phyloP scores from a whole-genome alignment of 208 protist species.

The Leptomonas pyrrhocoris region DNA sequence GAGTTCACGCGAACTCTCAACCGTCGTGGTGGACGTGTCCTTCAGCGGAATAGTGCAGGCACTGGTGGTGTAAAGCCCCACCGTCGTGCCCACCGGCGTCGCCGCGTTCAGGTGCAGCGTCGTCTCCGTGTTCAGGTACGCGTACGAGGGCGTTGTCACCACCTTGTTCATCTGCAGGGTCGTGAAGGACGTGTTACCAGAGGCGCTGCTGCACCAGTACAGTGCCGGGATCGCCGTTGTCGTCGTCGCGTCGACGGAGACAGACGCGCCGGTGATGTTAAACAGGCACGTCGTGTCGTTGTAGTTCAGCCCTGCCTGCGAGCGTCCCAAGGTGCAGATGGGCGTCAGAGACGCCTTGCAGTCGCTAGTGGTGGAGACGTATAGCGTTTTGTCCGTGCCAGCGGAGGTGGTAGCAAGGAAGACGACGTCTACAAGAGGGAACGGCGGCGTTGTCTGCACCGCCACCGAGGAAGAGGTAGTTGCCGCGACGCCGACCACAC shows the following conservation, averaged over 20 bases:
- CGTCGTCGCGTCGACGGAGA: conserved; percentile 33
- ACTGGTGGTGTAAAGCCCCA: conserved; percentile 49
- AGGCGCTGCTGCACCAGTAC: conserved; percentile 58
- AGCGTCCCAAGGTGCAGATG: conserved; percentile 43
- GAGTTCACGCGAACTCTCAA: conserved; percentile 17
- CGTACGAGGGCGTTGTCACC: conserved; percentile 30
- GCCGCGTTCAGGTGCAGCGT: conserved; percentile 42
- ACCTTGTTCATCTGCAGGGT: conserved; percentile 45
- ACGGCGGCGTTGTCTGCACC: conserved; percentile 31
- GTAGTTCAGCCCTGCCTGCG: conserved; percentile 18
- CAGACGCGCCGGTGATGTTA: conserved; percentile 33
- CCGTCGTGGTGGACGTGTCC: background rate
- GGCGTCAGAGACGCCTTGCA: conserved; percentile 14
- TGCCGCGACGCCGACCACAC: background rate
- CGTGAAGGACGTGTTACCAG: conserved; percentile 20
- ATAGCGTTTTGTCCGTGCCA: conserved; percentile 37
- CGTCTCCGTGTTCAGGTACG: conserved; percentile 16
- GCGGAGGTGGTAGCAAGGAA: conserved; percentile 47
- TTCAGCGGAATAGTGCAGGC: conserved; percentile 24
- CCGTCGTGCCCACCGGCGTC: conserved; percentile 44
- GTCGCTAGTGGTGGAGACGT: conserved; percentile 40
- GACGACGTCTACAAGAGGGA: conserved; percentile 57
- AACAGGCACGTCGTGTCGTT: conserved; percentile 53
- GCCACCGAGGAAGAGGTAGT: conserved; percentile 16
- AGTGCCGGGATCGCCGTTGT: conserved; percentile 36